Base-by-base conservation (phyloP, 208 protist genomes). In the Wallacemonas sp. region DNA sequence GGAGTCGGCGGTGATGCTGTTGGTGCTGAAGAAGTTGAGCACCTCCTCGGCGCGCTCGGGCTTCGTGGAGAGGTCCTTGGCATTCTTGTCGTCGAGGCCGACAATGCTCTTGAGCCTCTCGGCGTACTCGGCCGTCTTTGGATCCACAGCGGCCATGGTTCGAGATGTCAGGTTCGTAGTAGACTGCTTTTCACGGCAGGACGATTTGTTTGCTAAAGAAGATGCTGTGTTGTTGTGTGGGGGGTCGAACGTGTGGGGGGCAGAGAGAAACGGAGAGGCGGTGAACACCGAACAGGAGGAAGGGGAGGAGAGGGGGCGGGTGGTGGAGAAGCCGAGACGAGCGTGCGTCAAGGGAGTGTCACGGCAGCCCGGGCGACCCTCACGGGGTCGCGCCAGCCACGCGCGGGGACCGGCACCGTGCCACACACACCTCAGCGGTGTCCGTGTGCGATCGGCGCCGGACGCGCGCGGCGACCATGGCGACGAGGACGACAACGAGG, bases 51-150 rank as follows among this genome's bases (percentile, higher is more conserved):
- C 91, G 57, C 91, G 87, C 62, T 91, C 91, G 31, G 74, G 78
- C 74, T 96, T 96, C 65, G 81, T 93, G 61, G 86, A 88, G 20
- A 96, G 72, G 59, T 96, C 87, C 41, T 87, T 89, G 25, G 91
- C 83, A 26, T 93, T 93, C 69, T 93, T 96, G 39, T 91, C 91
- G 72, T 96, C 91, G 32, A 96, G 87, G 32, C 91, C 91, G 55
- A 94, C 91, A 64, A 96, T 75, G 36, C 61, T 14, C 72, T 89
- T 82, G 48, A 96, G 86, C 61, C 79, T 77, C 49, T 71, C 69
- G n/a, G 76, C 55, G 44, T 64, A 69, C 44, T 65, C 41, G 1
- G 69, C 62, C 4, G 44, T 28, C 38, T 59, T 67, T 2, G 63
- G 46, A 25, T 67, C 49, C 39, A 48, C 63, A 49, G 63, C 63